phyloP scores from a whole-genome alignment of 2,329 filamentous ascomycete species.

The Aaosphaeria pasadenensis region DNA sequence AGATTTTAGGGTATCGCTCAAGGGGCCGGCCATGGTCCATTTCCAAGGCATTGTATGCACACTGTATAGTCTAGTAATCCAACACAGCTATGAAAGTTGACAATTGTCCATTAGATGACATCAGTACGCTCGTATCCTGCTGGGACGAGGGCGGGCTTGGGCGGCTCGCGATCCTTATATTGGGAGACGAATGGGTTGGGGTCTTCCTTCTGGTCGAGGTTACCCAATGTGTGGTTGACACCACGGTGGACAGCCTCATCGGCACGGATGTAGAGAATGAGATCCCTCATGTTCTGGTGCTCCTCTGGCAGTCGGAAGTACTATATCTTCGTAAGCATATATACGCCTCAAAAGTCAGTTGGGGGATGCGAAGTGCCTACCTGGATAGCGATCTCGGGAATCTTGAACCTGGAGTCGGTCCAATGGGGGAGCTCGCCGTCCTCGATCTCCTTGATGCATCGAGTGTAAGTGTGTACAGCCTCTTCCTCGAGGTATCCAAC shows the following conservation, averaged over 20 bases:
- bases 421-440: conserved; percentile 79
- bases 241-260: conserved; percentile 65
- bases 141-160: conserved; percentile 67
- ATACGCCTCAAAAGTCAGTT: too few species aligned
- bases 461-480: conserved; percentile 91
- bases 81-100: too few species aligned
- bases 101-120: conserved; percentile 18
- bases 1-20: too few species aligned
- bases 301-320: conserved; percentile 96
- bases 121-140: conserved; percentile 82
- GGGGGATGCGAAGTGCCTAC: too few species aligned
- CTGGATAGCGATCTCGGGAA: conserved; percentile 83
- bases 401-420: conserved; percentile 63
- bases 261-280: conserved; percentile 69
- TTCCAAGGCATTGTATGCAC: too few species aligned
- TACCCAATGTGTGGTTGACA: conserved; percentile 92
- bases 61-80: too few species aligned
- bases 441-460: conserved; percentile 83
- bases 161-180: conserved; percentile 67
- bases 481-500: conserved; percentile 97
- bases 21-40: too few species aligned
- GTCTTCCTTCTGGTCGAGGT: conserved; percentile 79
- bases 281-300: conserved; percentile 75
- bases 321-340: conserved; percentile 45
- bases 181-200: conserved; percentile 88